phyloP scores from a whole-genome alignment of 2,329 filamentous ascomycete genomes.

The Apiospora hydei region DNA sequence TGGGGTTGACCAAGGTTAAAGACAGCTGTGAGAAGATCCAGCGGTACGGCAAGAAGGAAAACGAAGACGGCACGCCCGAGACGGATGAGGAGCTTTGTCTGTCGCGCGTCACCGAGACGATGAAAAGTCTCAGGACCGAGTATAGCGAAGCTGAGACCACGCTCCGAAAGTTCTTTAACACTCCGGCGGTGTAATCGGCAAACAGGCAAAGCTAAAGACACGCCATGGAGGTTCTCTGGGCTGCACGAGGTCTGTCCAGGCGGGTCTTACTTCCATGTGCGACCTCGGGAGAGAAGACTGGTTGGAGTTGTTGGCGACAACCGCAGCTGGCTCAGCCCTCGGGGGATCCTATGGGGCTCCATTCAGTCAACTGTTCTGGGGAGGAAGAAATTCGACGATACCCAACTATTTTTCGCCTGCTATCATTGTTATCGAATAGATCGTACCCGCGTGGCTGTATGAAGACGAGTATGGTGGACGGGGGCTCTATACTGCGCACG shows the following conservation, averaged over 20 bases:
- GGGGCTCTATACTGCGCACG: neutral
- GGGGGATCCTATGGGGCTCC: neutral
- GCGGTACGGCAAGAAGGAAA: constrained; percentile 84
- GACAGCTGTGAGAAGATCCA: constrained; percentile 97
- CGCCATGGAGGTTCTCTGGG: neutral
- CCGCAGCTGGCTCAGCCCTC: neutral
- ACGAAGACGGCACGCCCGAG: constrained; percentile 75
- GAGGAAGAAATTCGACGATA: constrained; percentile 15
- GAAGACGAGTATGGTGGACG: constrained; percentile 8
- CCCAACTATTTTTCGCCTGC: constrained; percentile 8
- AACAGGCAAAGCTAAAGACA: neutral
- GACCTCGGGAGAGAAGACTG: neutral
- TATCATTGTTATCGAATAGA: neutral
- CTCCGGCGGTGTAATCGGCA: constrained; percentile 23
- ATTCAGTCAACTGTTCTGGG: constrained; percentile 20
- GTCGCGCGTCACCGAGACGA: constrained; percentile 71
- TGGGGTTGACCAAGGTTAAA: constrained; percentile 89
- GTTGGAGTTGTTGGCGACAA: neutral
- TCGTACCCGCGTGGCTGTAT: constrained; percentile 1
- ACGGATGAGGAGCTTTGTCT: constrained; percentile 73
- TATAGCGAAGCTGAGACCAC: constrained; percentile 76
- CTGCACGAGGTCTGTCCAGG: neutral
- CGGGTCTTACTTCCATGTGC: neutral
- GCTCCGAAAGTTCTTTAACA: constrained; percentile 73
- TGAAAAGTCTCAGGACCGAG: constrained; percentile 77